Evolutionary conservation across 2,329 filamentous ascomycete genomes (phyloP).

Genomic region (Fusarium fracticaudum): DNA sequence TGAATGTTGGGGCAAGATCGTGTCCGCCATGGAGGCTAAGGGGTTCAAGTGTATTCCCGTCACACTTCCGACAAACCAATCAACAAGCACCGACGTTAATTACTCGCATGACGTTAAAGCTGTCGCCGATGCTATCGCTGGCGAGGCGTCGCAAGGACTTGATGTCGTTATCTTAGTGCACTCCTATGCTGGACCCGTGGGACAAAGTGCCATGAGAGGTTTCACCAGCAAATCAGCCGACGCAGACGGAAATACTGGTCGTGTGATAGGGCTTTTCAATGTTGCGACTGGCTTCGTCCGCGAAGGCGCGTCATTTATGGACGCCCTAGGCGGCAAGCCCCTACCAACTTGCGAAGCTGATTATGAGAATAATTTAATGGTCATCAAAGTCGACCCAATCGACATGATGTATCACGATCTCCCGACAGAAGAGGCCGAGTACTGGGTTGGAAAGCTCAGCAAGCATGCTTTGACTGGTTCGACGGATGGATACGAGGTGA

Average conservation of each 20-base stretch:
- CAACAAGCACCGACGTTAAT: slow-evolving; percentile 46
- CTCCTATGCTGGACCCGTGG: slow-evolving; percentile 60
- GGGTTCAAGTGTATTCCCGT: slow-evolving; percentile 48
- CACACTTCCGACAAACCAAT: slow-evolving; percentile 51
- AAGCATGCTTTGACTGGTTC: slow-evolving; percentile 55
- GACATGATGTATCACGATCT: slow-evolving; percentile 63
- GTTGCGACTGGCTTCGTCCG: slow-evolving; percentile 56
- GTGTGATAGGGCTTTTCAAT: slow-evolving; percentile 55
- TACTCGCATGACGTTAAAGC: slow-evolving; percentile 55
- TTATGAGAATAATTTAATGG: slow-evolving; percentile 52
- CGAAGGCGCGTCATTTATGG: slow-evolving; percentile 53
- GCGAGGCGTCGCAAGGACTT: slow-evolving; percentile 49
- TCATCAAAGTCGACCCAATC: slow-evolving; percentile 49
- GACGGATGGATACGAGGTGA: slow-evolving; percentile 55
- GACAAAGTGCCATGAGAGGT: slow-evolving; percentile 56
- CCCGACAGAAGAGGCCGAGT: slow-evolving; percentile 52
- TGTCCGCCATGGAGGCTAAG: slow-evolving; percentile 46
- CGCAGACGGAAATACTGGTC: slow-evolving; percentile 36
- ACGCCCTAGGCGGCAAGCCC: slow-evolving; percentile 52
- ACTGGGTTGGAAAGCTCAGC: slow-evolving; percentile 54
- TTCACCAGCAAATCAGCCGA: slow-evolving; percentile 42
- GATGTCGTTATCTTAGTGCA: slow-evolving; percentile 59
- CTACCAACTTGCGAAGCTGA: slow-evolving; percentile 55
- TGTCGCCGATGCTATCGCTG: slow-evolving; percentile 48
- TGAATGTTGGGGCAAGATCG: slow-evolving; percentile 50